phyloP scores from a whole-genome alignment of 768 basidiomycete genomes.

The Auricularia sp. region DNA sequence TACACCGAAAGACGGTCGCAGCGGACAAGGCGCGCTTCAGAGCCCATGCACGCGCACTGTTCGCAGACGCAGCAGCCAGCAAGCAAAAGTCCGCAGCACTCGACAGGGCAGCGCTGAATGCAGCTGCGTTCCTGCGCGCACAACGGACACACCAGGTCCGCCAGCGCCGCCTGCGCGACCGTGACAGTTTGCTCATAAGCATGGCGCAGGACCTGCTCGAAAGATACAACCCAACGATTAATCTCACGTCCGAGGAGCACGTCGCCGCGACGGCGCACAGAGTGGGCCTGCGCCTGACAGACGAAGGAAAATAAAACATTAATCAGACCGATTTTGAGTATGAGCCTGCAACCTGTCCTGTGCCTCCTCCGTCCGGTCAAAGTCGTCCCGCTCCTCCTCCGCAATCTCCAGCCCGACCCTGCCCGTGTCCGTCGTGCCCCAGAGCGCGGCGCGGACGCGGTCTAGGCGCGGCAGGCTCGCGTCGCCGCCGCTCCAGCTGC shows the following conservation, averaged over 20 bases:
- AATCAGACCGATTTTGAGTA: neutral
- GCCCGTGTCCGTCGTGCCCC: conserved; percentile 2
- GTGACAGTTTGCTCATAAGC: neutral
- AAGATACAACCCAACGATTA: conserved; percentile 77
- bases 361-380: neutral
- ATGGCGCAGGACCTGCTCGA: conserved; percentile 57
- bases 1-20: conserved; percentile 16
- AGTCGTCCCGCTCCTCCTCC: neutral
- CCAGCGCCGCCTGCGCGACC: neutral
- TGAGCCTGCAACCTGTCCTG: neutral
- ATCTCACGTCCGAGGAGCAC: conserved; percentile 70
- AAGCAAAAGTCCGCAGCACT: conserved; percentile 13
- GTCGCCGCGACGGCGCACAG: conserved; percentile 76
- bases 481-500: neutral
- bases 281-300: conserved; percentile 48
- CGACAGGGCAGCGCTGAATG: neutral
- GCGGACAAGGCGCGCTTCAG: conserved; percentile 16
- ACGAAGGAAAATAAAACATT: neutral
- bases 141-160: conserved; percentile 70
- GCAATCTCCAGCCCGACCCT: conserved; percentile 1
- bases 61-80: conserved; percentile 2
- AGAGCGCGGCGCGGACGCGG: neutral
- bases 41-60: neutral
- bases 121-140: conserved; percentile 52
- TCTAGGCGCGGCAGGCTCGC: neutral